Evolutionary conservation across 176 grass and related monocot genomes (phyloP), one percentile per base, ranked within the genome.

Genomic region (Pharus latifolius): DNA sequence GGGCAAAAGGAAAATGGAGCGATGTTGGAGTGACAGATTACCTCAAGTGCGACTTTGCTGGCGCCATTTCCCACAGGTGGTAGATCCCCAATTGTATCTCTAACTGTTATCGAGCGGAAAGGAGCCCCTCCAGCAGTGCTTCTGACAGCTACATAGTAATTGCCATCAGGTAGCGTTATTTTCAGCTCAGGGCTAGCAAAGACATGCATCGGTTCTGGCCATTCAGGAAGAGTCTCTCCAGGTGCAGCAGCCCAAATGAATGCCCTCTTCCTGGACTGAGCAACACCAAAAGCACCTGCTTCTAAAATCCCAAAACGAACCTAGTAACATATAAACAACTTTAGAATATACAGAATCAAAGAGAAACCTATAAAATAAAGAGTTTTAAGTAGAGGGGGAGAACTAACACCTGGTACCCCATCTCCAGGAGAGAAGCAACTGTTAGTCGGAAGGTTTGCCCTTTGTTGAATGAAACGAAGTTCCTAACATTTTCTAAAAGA

Each of bases 401-500:
- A 75, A 83, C 41, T 43, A n/a, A 26, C 62, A 94, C 90, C 95
- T 99, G 95, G 69, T 99, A 99, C 59, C 90, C 90, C 90, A 99
- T 99, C 59, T 92, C 95, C 69, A 99, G 58, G 45, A 99, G 87
- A 59, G 95, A 94, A 67, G 95, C 90, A 72, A 99, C 78, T 69
- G 95, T 75, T 68, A 99, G 42, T 26, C 95, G 79, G 80, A 99
- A 99, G 30, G 95, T 99, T 63, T 99, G 95, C 7, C 90, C 95
- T 87, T 99, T 99, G 72, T 99, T 99, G 79, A 99, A 94, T 1
- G 96, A 99, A 63, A 95, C 96, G 53, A 99, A 95, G 73, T 91
- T 99, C 74, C 96, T 80, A 30, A 99, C 96, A 66, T 99, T 99
- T 86, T 99, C 96, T 60, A 99, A 80, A 75, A 99, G 96, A 55